Evolutionary conservation across 306 rosid species (phyloP), one percentile per base, ranked within the genome.

Genomic region (Carpinus fangiana): DNA sequence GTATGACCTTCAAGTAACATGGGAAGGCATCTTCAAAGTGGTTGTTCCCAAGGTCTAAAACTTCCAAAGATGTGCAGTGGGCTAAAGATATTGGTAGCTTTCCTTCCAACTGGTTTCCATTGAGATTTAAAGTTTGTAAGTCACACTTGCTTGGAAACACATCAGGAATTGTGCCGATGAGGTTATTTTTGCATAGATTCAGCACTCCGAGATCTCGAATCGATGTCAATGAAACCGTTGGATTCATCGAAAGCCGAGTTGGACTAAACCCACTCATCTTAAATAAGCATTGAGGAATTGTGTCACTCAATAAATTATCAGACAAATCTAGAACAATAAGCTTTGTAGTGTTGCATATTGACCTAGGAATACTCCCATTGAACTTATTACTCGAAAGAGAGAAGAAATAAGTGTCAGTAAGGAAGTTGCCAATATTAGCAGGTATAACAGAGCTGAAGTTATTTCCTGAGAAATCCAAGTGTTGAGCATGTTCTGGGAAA

Each of bases 241-340:
- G 31, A 28, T 28, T 28, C 31, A 0, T 0, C 1, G 31, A 28
- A 28, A 28, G 31, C 31, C 1, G 31, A 28, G 31, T 28, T 28
- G 1, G 31, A 28, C 1, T 0, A 28, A 28, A 1, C 31, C 31
- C 31, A 28, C 31, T 28, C 31, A 28, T 1, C 1, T 1, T 28
- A 28, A 28, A 36, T 12, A 88, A 41, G 36, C 91, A 90, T 1
- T 76, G 21, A 0, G 91, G 90, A 76, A 88, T 78, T 43, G 0
- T 28, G 53, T 86, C 84, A 0, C 8, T 4, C 5, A 88, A 21
- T 0, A 7, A 12, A 53, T 88, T 88, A 48, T 53, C 0, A 1
- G 88, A 86, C 70, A 88, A 28, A 78, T 88, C 86, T 8, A 88
- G 84, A 34, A 84, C 86, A 47, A 12, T 3, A 23, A 86, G 75